Percentiles rank a stretch among this genome's conserved stretches.
phyloP scores from a whole-genome alignment of 306 rosid genomes.

The Calophaca sinica region DNA sequence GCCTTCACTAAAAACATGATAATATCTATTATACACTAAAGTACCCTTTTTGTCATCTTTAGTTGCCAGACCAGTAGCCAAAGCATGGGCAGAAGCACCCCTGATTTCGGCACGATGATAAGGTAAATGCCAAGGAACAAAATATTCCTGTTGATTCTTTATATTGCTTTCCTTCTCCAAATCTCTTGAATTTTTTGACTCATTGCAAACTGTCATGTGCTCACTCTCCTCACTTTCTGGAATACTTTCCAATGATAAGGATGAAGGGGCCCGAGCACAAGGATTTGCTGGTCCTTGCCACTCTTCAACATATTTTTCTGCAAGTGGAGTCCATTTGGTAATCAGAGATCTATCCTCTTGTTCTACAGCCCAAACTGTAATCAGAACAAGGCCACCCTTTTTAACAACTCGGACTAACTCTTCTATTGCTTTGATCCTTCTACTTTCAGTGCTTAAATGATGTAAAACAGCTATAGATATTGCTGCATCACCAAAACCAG shows the following conservation, averaged over 20 bases:
- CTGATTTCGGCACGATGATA: constrained; percentile 94
- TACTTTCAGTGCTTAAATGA: constrained; percentile 84
- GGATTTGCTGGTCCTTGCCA: constrained; percentile 95
- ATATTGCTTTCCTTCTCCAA: constrained; percentile 46
- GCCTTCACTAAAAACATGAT: constrained; percentile 94
- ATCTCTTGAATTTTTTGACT: constrained; percentile 9
- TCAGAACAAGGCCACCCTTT: constrained; percentile 87
- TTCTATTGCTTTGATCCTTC: constrained; percentile 86
- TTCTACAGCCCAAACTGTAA: constrained; percentile 97
- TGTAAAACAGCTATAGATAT: constrained; percentile 93
- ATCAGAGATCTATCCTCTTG: constrained; percentile 81
- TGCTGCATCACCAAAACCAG: constrained; percentile 91
- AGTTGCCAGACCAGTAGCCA: constrained; percentile 85
- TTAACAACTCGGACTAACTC: constrained; percentile 88
- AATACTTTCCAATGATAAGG: constrained; percentile 71
- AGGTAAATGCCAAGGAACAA: constrained; percentile 97
- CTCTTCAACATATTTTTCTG: constrained; percentile 77
- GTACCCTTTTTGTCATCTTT: constrained; percentile 90
- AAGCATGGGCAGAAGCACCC: constrained; percentile 87
- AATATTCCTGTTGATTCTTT: constrained; percentile 82
- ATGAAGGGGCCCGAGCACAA: constrained; percentile 57
- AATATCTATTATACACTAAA: constrained; percentile 88
- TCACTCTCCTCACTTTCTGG: constrained; percentile 77
- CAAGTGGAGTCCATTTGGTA: constrained; percentile 87
- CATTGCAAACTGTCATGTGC: constrained; percentile 49